Percentiles rank a stretch among this genome's conserved stretches.
Evolutionary conservation across 2,329 filamentous ascomycete species (phyloP).

Genomic region (Talaromyces sp.): DNA sequence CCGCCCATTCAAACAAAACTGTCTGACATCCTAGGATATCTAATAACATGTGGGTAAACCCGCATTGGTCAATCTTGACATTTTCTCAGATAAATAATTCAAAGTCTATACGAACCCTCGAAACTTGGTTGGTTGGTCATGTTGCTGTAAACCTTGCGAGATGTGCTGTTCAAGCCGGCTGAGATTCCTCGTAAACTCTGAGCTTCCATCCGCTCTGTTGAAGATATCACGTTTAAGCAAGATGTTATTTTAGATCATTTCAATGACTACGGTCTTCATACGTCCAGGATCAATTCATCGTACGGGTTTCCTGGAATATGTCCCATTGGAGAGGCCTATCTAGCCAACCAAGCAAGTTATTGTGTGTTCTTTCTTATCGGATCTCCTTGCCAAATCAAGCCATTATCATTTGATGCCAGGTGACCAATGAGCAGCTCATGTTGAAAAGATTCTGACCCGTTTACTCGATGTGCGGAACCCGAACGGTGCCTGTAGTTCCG

Average conservation of each 20-base stretch:
- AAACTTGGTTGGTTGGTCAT: not conserved
- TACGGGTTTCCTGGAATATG: not conserved
- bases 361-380: not conserved
- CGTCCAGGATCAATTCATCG: not conserved
- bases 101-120: not conserved
- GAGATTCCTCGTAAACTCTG: not conserved
- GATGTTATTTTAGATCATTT: not conserved
- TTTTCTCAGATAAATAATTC: not conserved
- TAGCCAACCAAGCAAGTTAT: not conserved
- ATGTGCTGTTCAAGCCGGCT: not conserved
- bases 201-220: not conserved
- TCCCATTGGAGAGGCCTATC: not conserved
- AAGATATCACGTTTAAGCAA: not conserved
- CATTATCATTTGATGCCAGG: not conserved
- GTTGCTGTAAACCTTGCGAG: not conserved
- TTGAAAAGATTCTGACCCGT: not conserved
- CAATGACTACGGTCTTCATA: not conserved
- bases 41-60: not conserved
- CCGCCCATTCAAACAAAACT: conserved; percentile 16
- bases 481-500: not conserved
- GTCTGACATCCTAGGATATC: conserved; percentile 8
- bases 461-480: not conserved
- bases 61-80: not conserved
- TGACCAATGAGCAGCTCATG: not conserved
- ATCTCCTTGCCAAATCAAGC: not conserved